Evolutionary conservation across 352 stramenopile species (phyloP).

Genomic region (Globisporangium mamillatum): DNA sequence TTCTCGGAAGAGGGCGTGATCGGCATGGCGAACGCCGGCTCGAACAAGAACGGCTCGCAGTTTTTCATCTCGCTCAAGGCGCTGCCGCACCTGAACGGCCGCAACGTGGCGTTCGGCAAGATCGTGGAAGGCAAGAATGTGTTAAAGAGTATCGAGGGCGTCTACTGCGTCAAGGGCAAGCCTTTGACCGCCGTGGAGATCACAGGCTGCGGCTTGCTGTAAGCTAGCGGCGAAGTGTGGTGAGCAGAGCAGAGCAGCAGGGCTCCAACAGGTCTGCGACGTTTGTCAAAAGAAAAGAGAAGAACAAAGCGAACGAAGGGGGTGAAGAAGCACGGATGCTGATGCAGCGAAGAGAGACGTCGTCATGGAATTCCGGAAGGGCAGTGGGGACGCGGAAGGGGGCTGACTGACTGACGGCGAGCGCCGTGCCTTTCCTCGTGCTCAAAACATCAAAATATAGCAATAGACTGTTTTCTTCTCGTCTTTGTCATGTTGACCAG

Average conservation of each 20-base stretch:
- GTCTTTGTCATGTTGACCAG: not conserved
- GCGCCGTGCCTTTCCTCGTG: not conserved
- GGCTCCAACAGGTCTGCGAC: not conserved
- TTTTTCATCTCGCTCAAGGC: constrained; percentile 98
- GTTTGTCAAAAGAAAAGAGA: not conserved
- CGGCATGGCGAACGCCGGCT: constrained; percentile 97
- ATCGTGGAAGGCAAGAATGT: constrained; percentile 80
- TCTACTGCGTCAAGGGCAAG: constrained; percentile 84
- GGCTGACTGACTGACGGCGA: not conserved
- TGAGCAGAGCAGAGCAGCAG: not conserved
- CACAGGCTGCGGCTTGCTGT: constrained; percentile 77
- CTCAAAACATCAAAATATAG: constrained; percentile 4
- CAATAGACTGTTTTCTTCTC: constrained; percentile 18
- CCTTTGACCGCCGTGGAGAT: constrained; percentile 80
- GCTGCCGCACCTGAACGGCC: constrained; percentile 82
- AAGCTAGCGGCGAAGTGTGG: constrained; percentile 15
- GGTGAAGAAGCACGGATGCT: not conserved
- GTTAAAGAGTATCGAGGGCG: constrained; percentile 78
- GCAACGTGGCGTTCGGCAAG: constrained; percentile 88
- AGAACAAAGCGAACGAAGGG: not conserved
- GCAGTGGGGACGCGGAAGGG: not conserved
- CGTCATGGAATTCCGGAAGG: not conserved
- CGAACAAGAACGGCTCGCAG: constrained; percentile 98
- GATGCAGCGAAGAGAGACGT: not conserved
- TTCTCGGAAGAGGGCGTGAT: constrained; percentile 82